Percentiles rank a stretch among this genome's conserved stretches.
Evolutionary conservation across 2,329 filamentous ascomycete species (phyloP).

Genomic region (Trematosphaeria pertusa): DNA sequence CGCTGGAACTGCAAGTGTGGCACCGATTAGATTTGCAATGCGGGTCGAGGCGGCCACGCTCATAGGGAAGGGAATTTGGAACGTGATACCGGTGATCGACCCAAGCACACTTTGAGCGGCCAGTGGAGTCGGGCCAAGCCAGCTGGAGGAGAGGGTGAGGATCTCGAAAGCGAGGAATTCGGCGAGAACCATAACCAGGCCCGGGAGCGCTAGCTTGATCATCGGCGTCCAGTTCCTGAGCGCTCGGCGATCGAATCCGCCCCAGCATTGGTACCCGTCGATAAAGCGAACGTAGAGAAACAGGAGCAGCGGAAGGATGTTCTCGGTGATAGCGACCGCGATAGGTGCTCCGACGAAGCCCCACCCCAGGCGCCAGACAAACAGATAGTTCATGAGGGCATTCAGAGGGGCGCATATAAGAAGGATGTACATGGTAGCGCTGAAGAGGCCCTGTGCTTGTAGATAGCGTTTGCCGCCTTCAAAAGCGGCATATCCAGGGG

Average conservation of each 20-base stretch:
- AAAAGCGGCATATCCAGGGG: conserved; percentile 78
- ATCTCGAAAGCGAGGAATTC: conserved; percentile 95
- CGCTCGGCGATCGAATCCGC: conserved; percentile 74
- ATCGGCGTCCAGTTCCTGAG: conserved; percentile 81
- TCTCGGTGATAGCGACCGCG: conserved; percentile 77
- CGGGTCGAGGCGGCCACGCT: conserved; percentile 88
- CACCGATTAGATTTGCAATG: conserved; percentile 90
- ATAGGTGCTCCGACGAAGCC: conserved; percentile 80
- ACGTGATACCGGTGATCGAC: conserved; percentile 79
- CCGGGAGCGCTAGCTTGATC: conserved; percentile 86
- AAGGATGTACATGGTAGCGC: conserved; percentile 81
- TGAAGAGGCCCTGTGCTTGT: conserved; percentile 88
- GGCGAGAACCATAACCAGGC: conserved; percentile 91
- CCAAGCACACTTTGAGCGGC: conserved; percentile 88
- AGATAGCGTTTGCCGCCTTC: conserved; percentile 85
- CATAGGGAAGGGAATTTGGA: conserved; percentile 91
- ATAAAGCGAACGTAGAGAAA: conserved; percentile 77
- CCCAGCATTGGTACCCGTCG: conserved; percentile 79
- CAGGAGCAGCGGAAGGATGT: conserved; percentile 73
- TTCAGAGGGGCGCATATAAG: conserved; percentile 84
- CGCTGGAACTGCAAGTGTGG: conserved; percentile 79
- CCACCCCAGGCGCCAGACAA: conserved; percentile 69
- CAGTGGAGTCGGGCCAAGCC: conserved; percentile 78
- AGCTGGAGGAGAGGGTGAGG: conserved; percentile 80
- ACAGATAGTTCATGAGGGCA: conserved; percentile 78